A percentile compares a stretch with the other conserved stretches of the same genome.
Conservation (phyloP, 768 basidiomycete genomes). For the Boletus reticuloceps region DNA sequence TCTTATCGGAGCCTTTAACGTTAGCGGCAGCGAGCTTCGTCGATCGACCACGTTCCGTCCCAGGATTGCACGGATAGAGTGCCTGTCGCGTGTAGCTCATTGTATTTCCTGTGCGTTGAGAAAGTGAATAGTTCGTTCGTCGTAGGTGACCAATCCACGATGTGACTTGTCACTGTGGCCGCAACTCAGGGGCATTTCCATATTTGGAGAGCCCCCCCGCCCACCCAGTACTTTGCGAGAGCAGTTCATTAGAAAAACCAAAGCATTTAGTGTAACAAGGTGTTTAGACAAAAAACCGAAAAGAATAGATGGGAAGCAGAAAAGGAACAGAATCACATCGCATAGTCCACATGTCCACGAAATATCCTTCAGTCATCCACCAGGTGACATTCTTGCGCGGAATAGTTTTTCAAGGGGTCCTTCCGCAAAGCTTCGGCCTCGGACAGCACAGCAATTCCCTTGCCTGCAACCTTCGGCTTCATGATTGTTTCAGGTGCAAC, state of each 20-base stretch:
- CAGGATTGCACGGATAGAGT: constrained; percentile 68
- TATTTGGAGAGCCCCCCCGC: constrained; percentile 1
- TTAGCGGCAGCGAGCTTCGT: constrained; percentile 73
- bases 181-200: constrained; percentile 18
- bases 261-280: background rate
- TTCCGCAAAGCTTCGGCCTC: constrained; percentile 78
- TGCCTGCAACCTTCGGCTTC: constrained; percentile 55
- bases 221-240: background rate
- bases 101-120: background rate
- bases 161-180: constrained; percentile 3
- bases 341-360: background rate
- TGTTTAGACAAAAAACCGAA: background rate
- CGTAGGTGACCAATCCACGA: background rate
- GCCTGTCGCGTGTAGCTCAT: constrained; percentile 53
- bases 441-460: constrained; percentile 44
- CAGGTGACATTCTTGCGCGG: constrained; percentile 18
- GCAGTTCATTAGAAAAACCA: constrained; percentile 3
- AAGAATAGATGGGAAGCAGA: constrained; percentile 16
- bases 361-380: constrained; percentile 23
- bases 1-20: constrained; percentile 51
- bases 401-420: constrained; percentile 80
- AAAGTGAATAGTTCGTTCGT: background rate
- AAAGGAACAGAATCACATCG: background rate
- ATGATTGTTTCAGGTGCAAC: constrained; percentile 57
- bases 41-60: constrained; percentile 61